These are phyloP conservation scores for Porphyrellus sp. DNA, from an alignment of 1,284 basidiomycete genomes.

Conservation along the genomic window DNA sequence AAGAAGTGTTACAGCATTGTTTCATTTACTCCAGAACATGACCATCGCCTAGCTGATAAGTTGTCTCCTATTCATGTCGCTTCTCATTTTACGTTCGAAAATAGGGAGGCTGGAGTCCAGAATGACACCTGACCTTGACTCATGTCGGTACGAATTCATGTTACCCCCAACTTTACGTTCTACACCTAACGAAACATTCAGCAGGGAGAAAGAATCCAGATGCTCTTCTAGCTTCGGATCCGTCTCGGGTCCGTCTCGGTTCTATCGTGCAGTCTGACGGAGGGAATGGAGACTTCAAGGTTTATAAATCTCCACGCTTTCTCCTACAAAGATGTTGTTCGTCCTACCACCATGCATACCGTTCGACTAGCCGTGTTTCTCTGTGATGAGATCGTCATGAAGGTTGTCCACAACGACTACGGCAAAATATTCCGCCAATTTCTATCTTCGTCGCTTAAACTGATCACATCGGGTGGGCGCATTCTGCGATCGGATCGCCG, in stretches of 20 bases:
- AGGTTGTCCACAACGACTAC: neutral
- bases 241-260: neutral
- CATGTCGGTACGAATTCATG: neutral
- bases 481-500: neutral
- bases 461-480: constrained; percentile 1
- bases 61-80: no score
- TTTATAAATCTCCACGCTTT: neutral
- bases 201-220: neutral
- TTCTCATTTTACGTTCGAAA: no score
- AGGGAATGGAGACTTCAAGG: neutral
- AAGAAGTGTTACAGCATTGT: no score
- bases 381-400: neutral
- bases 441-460: constrained; percentile 5
- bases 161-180: neutral
- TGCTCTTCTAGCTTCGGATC: neutral
- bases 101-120: no score
- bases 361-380: constrained; percentile 2
- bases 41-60: no score
- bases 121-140: no score
- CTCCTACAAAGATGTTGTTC: neutral
- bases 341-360: neutral
- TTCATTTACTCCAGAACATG: no score
- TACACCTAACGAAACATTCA: neutral
- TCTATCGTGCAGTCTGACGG: neutral
- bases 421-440: neutral